phyloP scores from a whole-genome alignment of 108 stramenopile species.

The Cyclotella baltica region DNA sequence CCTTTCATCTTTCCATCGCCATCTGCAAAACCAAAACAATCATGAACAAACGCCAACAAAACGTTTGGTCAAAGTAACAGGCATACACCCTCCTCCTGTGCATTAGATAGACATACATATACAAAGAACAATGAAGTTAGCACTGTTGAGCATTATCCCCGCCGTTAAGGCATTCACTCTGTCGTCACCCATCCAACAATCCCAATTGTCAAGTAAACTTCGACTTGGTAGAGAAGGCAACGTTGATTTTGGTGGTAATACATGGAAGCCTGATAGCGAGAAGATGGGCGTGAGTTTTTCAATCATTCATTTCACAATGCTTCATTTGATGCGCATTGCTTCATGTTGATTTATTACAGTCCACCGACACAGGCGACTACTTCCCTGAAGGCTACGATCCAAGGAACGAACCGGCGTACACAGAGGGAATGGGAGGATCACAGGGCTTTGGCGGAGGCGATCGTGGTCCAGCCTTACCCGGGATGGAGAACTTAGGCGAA shows the following conservation, averaged over 20 bases:
- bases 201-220: not conserved
- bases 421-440: constrained; percentile 76
- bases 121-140: constrained; percentile 2
- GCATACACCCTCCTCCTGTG: too few species aligned
- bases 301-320: not conserved
- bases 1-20: too few species aligned
- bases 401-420: constrained; percentile 58
- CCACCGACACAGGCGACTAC: constrained; percentile 84
- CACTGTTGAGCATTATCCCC: not conserved
- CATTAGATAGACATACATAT: too few species aligned
- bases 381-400: constrained; percentile 86
- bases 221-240: constrained; percentile 35
- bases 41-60: too few species aligned
- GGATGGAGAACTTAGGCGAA: constrained; percentile 81
- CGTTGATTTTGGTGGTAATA: constrained; percentile 66
- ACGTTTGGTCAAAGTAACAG: too few species aligned
- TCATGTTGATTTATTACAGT: constrained; percentile 20
- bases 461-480: constrained; percentile 75
- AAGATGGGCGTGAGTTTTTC: constrained; percentile 68
- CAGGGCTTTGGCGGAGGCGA: constrained; percentile 52
- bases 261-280: constrained; percentile 81
- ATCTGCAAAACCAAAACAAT: too few species aligned
- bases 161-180: constrained; percentile 4
- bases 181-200: not conserved
- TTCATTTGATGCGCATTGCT: not conserved